A percentile compares a stretch with the other conserved stretches of the same genome.
Evolutionary conservation across 2,329 filamentous ascomycete genomes (phyloP).

Genomic region (Trichoderma semiorbis): DNA sequence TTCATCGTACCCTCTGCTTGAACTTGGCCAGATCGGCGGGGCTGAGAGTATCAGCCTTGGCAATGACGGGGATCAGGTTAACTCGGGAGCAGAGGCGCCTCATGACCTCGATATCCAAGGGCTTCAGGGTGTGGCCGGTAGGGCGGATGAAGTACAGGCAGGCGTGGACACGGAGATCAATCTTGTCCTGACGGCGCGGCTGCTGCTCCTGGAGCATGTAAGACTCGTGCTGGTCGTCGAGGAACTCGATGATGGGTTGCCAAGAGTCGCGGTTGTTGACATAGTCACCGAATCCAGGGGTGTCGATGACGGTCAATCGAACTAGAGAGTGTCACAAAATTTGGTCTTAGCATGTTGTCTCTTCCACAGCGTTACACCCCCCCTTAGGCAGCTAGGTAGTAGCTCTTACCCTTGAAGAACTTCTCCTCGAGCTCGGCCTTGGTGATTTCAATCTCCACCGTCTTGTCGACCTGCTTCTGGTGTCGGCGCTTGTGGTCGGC

Average conservation of each 20-base stretch:
- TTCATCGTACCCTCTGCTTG: constrained; percentile 78
- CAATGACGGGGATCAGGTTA: constrained; percentile 96
- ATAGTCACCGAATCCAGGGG: constrained; percentile 98
- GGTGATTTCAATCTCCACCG: constrained; percentile 99
- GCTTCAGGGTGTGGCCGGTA: constrained; percentile 97
- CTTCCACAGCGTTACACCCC: background rate
- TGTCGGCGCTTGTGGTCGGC: constrained; percentile 99
- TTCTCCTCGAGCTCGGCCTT: constrained; percentile 99
- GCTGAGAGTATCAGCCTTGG: constrained; percentile 97
- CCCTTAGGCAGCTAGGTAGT: background rate
- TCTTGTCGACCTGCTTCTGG: constrained; percentile 99
- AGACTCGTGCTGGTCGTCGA: constrained; percentile 99
- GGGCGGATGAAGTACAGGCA: constrained; percentile 99
- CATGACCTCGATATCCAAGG: constrained; percentile 99
- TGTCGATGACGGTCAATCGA: constrained; percentile 97
- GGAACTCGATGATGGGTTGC: constrained; percentile 99
- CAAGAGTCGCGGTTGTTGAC: constrained; percentile 99
- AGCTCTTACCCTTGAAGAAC: constrained; percentile 91
- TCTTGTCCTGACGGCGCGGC: constrained; percentile 96
- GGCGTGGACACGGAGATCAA: constrained; percentile 96
- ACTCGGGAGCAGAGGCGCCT: constrained; percentile 97
- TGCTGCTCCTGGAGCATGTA: constrained; percentile 99
- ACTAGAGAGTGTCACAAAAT: constrained; percentile 51
- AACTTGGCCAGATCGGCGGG: constrained; percentile 86
- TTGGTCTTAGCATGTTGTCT: background rate